A percentile compares a stretch with the other conserved stretches of the same genome.
phyloP scores from a whole-genome alignment of 352 stramenopile genomes.

The Phytophthora hibernalis region DNA sequence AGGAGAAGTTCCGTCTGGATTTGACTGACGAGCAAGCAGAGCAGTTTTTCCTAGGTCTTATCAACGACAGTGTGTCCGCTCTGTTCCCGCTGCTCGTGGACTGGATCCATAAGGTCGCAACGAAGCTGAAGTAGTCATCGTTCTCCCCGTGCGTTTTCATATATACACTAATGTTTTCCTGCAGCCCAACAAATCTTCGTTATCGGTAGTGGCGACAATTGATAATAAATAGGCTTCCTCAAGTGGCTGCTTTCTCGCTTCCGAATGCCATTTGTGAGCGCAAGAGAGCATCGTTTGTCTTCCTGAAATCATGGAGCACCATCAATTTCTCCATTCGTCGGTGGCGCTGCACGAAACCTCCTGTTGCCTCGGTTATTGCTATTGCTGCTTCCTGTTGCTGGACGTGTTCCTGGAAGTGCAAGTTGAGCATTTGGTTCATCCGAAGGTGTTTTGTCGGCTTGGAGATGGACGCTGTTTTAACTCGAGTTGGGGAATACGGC shows the following conservation, averaged over 20 bases:
- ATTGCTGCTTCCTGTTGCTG: constrained; percentile 31
- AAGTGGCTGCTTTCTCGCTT: constrained; percentile 25
- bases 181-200: neutral
- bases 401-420: constrained; percentile 51
- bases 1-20: constrained; percentile 97
- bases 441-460: constrained; percentile 32
- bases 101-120: constrained; percentile 89
- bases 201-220: constrained; percentile 14
- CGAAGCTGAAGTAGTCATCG: constrained; percentile 54
- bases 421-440: constrained; percentile 51
- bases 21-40: constrained; percentile 98
- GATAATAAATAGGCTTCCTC: constrained; percentile 24
- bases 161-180: constrained; percentile 12
- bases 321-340: constrained; percentile 33
- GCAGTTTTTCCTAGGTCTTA: constrained; percentile 96
- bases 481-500: constrained; percentile 20
- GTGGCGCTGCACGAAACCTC: constrained; percentile 11
- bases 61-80: constrained; percentile 95
- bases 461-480: constrained; percentile 3
- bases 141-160: constrained; percentile 6
- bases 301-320: constrained; percentile 61
- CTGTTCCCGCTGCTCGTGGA: constrained; percentile 91
- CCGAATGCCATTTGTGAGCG: constrained; percentile 45
- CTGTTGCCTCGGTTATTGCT: constrained; percentile 22
- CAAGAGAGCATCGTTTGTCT: constrained; percentile 48